phyloP scores from a whole-genome alignment of 352 stramenopile species.

The Sclerospora graminicola region DNA sequence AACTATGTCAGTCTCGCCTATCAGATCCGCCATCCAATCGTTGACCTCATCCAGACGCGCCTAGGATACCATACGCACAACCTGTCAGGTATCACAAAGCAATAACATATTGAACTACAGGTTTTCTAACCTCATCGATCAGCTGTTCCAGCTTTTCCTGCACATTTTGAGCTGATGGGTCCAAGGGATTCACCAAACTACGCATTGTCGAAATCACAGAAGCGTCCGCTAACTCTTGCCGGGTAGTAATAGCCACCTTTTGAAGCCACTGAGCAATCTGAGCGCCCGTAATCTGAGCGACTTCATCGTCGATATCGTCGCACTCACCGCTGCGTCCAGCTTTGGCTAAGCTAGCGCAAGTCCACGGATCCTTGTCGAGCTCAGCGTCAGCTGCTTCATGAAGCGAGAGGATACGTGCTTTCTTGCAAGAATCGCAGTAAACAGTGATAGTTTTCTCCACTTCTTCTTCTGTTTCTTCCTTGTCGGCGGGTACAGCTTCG shows the following conservation, averaged over 20 bases:
- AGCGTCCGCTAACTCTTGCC: constrained; percentile 48
- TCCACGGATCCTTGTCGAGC: constrained; percentile 41
- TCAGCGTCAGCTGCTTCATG: constrained; percentile 25
- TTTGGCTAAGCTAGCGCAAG: constrained; percentile 31
- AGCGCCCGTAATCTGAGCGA: constrained; percentile 44
- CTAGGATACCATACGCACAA: constrained; percentile 14
- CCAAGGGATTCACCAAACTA: constrained; percentile 23
- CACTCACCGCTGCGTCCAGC: constrained; percentile 31
- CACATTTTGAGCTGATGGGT: constrained; percentile 27
- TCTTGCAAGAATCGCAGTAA: constrained; percentile 75
- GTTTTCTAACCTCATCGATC: constrained; percentile 42
- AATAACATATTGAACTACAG: not conserved
- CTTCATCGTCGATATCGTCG: constrained; percentile 59
- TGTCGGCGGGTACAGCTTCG: constrained; percentile 2
- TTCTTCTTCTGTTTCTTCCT: constrained; percentile 32
- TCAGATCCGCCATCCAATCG: constrained; percentile 62
- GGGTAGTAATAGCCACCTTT: constrained; percentile 36
- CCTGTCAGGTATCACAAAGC: not conserved
- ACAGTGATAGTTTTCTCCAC: constrained; percentile 58
- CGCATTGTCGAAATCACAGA: constrained; percentile 17
- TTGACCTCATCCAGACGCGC: constrained; percentile 73
- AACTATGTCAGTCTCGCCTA: constrained; percentile 38
- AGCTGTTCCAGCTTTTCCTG: constrained; percentile 38
- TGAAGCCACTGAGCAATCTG: constrained; percentile 35
- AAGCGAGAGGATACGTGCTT: constrained; percentile 56